A percentile compares a stretch with the other conserved stretches of the same genome.
phyloP scores from a whole-genome alignment of 2,329 filamentous ascomycete genomes.

The Scedosporium dehoogii region DNA sequence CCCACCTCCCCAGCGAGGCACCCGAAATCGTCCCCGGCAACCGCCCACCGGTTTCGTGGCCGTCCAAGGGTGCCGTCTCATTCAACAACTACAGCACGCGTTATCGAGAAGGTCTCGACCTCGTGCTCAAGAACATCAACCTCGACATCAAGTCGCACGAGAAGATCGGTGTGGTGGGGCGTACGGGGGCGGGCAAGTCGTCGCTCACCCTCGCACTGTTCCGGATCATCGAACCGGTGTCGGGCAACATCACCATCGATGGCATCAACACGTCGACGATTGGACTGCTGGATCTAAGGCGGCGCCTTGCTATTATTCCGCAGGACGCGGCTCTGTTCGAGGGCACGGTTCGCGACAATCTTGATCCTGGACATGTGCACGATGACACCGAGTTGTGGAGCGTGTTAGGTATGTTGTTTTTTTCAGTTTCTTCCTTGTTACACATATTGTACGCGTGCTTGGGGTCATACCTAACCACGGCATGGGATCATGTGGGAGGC shows the following conservation, averaged over 20 bases:
- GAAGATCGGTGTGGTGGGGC: constrained; percentile 95
- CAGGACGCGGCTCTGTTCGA: constrained; percentile 96
- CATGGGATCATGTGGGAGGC: not conserved
- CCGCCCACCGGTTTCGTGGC: constrained; percentile 84
- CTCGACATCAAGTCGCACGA: constrained; percentile 91
- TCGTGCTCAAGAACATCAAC: constrained; percentile 87
- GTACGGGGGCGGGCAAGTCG: constrained; percentile 92
- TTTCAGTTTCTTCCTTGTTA: not conserved
- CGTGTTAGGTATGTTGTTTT: constrained; percentile 61
- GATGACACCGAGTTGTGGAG: constrained; percentile 98
- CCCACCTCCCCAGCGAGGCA: constrained; percentile 80
- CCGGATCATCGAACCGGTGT: constrained; percentile 82
- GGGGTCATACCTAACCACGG: too few relatives aligned
- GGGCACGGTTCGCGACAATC: constrained; percentile 84
- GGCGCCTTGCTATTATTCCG: constrained; percentile 89
- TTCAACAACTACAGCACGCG: constrained; percentile 93
- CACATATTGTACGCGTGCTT: not conserved
- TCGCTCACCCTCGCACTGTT: constrained; percentile 88
- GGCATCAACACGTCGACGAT: constrained; percentile 81
- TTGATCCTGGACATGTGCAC: constrained; percentile 88
- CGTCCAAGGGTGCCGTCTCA: constrained; percentile 74
- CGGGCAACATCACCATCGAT: constrained; percentile 83
- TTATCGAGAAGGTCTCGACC: constrained; percentile 80
- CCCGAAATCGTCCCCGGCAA: constrained; percentile 86
- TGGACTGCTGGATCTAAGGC: constrained; percentile 77